phyloP scores from a whole-genome alignment of 805 yeast species.

The Blastobotrys muscicola region DNA sequence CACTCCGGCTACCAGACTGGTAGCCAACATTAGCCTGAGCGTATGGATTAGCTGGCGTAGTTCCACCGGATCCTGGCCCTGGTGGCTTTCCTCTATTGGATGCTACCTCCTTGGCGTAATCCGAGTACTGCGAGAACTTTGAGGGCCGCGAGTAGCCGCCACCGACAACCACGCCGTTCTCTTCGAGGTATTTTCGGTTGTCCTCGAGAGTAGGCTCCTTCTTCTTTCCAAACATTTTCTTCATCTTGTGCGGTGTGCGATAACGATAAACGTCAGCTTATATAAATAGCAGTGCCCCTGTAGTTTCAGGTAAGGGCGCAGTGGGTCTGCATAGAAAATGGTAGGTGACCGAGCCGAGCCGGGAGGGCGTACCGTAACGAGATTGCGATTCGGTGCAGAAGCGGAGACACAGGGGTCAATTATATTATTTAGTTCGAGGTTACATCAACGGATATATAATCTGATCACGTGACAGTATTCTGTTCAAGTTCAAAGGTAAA shows the following conservation, averaged over 20 bases:
- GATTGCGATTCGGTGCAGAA: too few relatives aligned
- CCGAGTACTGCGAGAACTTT: constrained; percentile 43
- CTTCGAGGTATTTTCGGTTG: constrained; percentile 32
- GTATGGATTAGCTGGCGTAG: neutral
- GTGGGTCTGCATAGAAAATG: too few relatives aligned
- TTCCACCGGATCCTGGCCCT: constrained; percentile 2
- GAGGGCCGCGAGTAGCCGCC: constrained; percentile 31
- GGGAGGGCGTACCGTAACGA: too few relatives aligned
- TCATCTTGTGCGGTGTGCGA: constrained; percentile 28
- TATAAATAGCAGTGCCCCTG: neutral
- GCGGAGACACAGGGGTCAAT: too few relatives aligned
- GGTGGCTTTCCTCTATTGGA: constrained; percentile 21
- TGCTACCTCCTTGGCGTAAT: constrained; percentile 38
- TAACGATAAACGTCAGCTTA: neutral
- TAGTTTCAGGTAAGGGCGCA: too few relatives aligned
- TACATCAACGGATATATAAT: too few relatives aligned
- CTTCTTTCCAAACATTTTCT: constrained; percentile 38
- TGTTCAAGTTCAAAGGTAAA: too few relatives aligned
- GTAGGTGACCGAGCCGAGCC: too few relatives aligned
- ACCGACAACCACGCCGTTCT: constrained; percentile 36
- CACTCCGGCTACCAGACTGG: constrained; percentile 1
- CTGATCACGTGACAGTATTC: too few relatives aligned
- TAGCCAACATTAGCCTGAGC: neutral
- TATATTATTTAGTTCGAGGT: too few relatives aligned
- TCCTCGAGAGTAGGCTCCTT: constrained; percentile 44